phyloP scores from a whole-genome alignment of 2,329 filamentous ascomycete species.

The Xylariales sp. region DNA sequence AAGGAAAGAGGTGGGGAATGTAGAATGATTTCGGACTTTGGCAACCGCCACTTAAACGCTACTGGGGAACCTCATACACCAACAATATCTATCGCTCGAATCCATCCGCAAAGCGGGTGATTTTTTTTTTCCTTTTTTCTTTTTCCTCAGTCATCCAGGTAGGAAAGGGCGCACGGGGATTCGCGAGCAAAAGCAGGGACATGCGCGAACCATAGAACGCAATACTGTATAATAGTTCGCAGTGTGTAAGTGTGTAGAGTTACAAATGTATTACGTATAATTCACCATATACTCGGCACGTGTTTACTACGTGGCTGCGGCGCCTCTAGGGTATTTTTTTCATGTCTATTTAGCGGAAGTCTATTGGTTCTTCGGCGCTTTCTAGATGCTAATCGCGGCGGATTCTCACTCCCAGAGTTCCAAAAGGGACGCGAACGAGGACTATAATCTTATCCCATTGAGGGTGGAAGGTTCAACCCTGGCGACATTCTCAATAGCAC shows the following conservation, averaged over 20 bases:
- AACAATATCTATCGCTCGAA: neutral
- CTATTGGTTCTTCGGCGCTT: too few species aligned
- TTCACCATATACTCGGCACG: neutral
- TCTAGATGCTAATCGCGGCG: too few species aligned
- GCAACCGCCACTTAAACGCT: neutral
- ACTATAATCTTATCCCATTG: too few species aligned
- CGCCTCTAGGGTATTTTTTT: neutral
- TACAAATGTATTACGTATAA: slow-evolving; percentile 1
- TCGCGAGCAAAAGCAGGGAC: slow-evolving; percentile 9
- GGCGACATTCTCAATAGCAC: too few species aligned
- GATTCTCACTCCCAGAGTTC: too few species aligned
- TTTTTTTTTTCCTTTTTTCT: neutral
- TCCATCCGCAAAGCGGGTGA: slow-evolving; percentile 7
- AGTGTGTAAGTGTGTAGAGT: neutral
- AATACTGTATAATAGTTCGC: slow-evolving; percentile 25
- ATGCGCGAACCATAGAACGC: slow-evolving; percentile 9
- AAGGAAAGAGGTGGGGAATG: neutral
- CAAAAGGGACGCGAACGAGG: too few species aligned
- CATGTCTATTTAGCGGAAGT: neutral
- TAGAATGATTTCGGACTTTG: neutral
- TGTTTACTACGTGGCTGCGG: neutral
- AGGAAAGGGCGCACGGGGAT: slow-evolving; percentile 17
- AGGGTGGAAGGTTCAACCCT: too few species aligned
- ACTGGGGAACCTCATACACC: neutral
- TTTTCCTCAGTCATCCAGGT: neutral